Evolutionary conservation across 805 yeast genomes (phyloP).

Genomic region (Cyberlindnera samutprakarnensis): DNA sequence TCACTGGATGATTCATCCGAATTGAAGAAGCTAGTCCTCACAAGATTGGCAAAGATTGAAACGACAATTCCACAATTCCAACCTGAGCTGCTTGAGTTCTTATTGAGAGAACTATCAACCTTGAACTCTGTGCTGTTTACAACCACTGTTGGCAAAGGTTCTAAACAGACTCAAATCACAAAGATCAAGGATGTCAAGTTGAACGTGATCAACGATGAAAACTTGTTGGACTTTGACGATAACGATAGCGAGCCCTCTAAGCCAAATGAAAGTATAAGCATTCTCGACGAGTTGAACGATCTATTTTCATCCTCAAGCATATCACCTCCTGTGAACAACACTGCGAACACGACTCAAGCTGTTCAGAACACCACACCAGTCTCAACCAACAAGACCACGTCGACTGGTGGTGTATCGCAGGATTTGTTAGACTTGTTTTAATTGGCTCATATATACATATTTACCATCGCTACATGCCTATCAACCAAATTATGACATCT

Average conservation of each 20-base stretch:
- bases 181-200: constrained; percentile 73
- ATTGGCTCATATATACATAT: background rate
- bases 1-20: constrained; percentile 35
- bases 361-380: no score
- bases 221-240: constrained; percentile 78
- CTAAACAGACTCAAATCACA: constrained; percentile 34
- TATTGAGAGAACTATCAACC: constrained; percentile 72
- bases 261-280: constrained; percentile 26
- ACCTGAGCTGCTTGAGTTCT: constrained; percentile 55
- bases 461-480: no score
- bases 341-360: no score
- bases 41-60: constrained; percentile 62
- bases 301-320: constrained; percentile 45
- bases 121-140: constrained; percentile 85
- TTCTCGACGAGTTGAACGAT: constrained; percentile 71
- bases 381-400: constrained; percentile 1
- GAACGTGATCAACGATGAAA: constrained; percentile 78
- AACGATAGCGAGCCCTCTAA: constrained; percentile 25
- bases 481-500: no score
- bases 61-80: constrained; percentile 69
- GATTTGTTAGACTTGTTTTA: constrained; percentile 19
- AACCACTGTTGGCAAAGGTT: constrained; percentile 46
- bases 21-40: constrained; percentile 43
- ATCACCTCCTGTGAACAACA: no score
- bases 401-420: constrained; percentile 2